Conservation (phyloP, 495 filamentous ascomycete species). For the Achaetomiella virescens region DNA sequence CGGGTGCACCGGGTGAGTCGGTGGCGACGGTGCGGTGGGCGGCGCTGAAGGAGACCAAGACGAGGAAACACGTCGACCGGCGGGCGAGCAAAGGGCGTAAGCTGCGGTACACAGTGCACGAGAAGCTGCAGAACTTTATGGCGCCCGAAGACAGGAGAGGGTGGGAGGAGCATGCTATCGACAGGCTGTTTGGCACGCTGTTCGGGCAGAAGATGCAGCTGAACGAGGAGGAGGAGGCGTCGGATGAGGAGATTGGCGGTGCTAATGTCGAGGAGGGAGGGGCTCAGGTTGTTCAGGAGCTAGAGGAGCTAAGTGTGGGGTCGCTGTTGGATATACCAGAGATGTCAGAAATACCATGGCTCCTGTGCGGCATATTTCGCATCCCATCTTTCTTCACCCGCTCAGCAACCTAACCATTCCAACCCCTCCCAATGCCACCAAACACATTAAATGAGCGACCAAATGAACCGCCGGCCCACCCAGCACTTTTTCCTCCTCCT, state of each 20-base stretch:
- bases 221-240: constrained; percentile 56
- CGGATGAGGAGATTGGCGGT: constrained; percentile 50
- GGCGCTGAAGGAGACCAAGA: constrained; percentile 74
- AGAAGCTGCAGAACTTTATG: constrained; percentile 98
- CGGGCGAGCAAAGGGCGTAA: constrained; percentile 94
- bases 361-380: neutral
- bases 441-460: constrained; percentile 20
- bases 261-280: constrained; percentile 57
- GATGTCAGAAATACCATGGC: too few relatives aligned
- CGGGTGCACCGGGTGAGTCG: constrained; percentile 38
- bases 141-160: constrained; percentile 72
- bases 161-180: constrained; percentile 73
- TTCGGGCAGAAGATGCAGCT: constrained; percentile 73
- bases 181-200: constrained; percentile 82
- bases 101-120: constrained; percentile 86
- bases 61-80: constrained; percentile 77
- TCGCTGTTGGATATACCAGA: neutral
- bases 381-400: neutral
- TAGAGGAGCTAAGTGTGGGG: constrained; percentile 9
- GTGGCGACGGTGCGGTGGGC: constrained; percentile 48
- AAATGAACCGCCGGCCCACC: constrained; percentile 30
- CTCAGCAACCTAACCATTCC: neutral
- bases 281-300: constrained; percentile 68
- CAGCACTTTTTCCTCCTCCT: constrained; percentile 10
- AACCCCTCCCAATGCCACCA: constrained; percentile 15